Conservation (phyloP, 139 green algal species). For the Closterium sp. region DNA sequence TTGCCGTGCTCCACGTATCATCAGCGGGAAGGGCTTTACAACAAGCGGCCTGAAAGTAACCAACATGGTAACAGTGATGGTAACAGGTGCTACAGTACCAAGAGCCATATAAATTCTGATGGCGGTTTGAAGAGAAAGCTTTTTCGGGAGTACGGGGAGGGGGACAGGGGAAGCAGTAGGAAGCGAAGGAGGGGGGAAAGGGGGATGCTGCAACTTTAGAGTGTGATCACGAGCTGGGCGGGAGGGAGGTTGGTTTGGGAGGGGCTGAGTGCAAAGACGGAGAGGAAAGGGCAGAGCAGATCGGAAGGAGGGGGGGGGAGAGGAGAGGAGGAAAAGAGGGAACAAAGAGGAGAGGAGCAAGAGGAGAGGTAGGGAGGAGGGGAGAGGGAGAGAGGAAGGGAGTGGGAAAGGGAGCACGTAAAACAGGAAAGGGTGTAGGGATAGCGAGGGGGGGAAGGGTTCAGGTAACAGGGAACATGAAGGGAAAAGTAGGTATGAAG, state of each 20-base stretch:
- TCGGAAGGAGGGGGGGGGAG: no score
- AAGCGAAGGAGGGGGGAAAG: background rate
- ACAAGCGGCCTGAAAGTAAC: background rate
- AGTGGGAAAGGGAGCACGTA: background rate
- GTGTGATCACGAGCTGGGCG: no score
- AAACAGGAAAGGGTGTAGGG: background rate
- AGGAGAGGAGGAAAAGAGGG: no score
- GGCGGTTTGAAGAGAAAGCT: background rate
- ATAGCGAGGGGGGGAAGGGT: background rate
- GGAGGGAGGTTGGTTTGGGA: background rate
- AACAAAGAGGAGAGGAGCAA: no score
- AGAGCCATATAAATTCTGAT: background rate
- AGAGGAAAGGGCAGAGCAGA: background rate
- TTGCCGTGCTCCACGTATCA: background rate
- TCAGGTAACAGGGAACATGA: background rate
- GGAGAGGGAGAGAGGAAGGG: background rate
- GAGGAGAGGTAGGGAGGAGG: background rate
- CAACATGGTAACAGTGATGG: background rate
- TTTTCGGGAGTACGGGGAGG: background rate
- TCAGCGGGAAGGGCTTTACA: background rate
- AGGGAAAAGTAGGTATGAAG: no score
- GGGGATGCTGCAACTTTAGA: background rate
- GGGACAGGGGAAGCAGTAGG: background rate
- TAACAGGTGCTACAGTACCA: background rate
- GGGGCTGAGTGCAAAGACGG: background rate